Percentiles rank a stretch among this genome's conserved stretches.
phyloP scores from a whole-genome alignment of 1,284 basidiomycete species.

The Tilletia indica region DNA sequence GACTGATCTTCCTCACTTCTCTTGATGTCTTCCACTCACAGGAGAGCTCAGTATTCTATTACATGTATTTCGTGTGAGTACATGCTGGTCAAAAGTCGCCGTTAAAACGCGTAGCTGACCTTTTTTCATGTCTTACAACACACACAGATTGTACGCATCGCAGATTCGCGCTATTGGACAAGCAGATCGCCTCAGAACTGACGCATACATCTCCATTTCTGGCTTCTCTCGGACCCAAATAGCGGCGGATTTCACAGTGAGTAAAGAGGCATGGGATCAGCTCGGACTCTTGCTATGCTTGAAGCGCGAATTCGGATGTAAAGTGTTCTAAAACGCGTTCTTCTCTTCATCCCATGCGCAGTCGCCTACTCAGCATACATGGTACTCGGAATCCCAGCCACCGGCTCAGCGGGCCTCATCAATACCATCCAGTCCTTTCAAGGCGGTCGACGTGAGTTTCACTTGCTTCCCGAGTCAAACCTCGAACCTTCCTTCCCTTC shows the following conservation, averaged over 20 bases:
- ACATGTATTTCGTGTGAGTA: constrained; percentile 33
- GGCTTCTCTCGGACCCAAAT: neutral
- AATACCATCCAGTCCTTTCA: constrained; percentile 71
- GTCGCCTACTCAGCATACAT: constrained; percentile 72
- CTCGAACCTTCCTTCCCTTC: neutral
- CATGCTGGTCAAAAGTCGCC: constrained; percentile 20
- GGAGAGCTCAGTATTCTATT: constrained; percentile 20
- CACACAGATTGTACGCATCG: constrained; percentile 4
- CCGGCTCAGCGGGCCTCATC: constrained; percentile 91
- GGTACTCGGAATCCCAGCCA: constrained; percentile 62
- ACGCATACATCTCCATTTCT: neutral
- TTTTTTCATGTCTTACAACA: neutral
- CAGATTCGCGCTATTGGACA: too few species aligned
- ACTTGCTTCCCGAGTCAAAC: neutral
- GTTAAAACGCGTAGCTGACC: too few species aligned
- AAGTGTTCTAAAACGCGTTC: too few species aligned
- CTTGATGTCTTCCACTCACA: neutral
- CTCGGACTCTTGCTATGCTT: too few species aligned
- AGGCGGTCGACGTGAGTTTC: constrained; percentile 19
- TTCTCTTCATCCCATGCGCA: constrained; percentile 80
- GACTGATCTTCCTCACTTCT: neutral
- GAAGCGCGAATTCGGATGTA: too few species aligned
- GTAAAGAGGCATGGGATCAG: neutral
- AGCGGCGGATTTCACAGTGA: constrained; percentile 23
- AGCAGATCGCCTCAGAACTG: neutral